A percentile compares a stretch with the other conserved stretches of the same genome.
These are phyloP conservation scores for Penicillium crystallinum DNA, from an alignment of 495 filamentous ascomycete genomes.

Conservation along the genomic window DNA sequence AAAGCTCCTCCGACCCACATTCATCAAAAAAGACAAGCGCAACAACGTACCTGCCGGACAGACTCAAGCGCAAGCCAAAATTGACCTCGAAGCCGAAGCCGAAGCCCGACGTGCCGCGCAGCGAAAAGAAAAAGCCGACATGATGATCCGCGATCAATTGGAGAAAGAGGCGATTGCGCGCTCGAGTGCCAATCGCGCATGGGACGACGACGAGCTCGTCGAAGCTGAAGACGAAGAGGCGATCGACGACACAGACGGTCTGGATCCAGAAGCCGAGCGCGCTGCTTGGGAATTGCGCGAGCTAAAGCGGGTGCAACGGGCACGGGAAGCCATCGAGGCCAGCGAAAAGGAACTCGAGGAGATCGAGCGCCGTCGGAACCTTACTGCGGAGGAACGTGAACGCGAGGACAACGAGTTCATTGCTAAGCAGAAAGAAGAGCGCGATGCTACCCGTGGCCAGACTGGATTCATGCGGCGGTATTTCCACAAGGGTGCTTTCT, in stretches of 20 bases:
- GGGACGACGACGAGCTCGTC: slow-evolving; percentile 77
- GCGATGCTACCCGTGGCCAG: slow-evolving; percentile 74
- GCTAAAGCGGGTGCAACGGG: slow-evolving; percentile 77
- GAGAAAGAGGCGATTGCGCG: slow-evolving; percentile 71
- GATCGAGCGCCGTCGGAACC: slow-evolving; percentile 78
- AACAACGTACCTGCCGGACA: slow-evolving; percentile 24
- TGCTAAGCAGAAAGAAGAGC: slow-evolving; percentile 74
- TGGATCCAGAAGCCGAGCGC: slow-evolving; percentile 84
- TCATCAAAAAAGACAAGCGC: slow-evolving; percentile 80
- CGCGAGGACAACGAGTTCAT: slow-evolving; percentile 80
- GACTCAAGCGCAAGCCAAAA: slow-evolving; percentile 24
- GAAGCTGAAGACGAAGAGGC: slow-evolving; percentile 56
- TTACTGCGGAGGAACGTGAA: slow-evolving; percentile 81
- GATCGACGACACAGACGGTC: slow-evolving; percentile 78
- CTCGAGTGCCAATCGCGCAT: slow-evolving; percentile 69
- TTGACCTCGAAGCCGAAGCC: slow-evolving; percentile 48
- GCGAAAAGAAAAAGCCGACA: slow-evolving; percentile 63
- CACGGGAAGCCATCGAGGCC: slow-evolving; percentile 76
- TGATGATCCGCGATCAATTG: slow-evolving; percentile 82
- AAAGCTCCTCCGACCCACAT: slow-evolving; percentile 80
- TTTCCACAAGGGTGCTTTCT: slow-evolving; percentile 96
- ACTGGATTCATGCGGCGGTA: slow-evolving; percentile 93
- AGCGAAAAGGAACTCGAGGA: slow-evolving; percentile 85
- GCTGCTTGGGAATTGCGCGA: slow-evolving; percentile 94
- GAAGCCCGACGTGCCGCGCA: slow-evolving; percentile 47